A percentile compares a stretch with the other conserved stretches of the same genome.
Evolutionary conservation across 176 grass and related monocot genomes (phyloP).

Genomic region (Alopecurus myosuroides): DNA sequence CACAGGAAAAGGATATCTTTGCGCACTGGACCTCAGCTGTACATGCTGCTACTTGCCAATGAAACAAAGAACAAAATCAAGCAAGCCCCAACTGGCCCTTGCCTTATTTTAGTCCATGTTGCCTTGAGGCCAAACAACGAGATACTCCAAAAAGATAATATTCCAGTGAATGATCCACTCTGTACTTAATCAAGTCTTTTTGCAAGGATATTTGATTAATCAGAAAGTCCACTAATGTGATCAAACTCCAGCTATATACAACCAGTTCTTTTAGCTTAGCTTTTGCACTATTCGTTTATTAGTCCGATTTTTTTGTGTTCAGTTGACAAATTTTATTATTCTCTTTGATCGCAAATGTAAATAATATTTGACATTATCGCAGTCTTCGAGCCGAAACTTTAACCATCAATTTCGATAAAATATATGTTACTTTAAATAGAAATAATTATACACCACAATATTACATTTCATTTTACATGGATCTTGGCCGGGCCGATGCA

Average conservation of each 20-base stretch:
- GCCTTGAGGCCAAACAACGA: constrained; percentile 13
- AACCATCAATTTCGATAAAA: neutral
- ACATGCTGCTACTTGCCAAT: constrained; percentile 15
- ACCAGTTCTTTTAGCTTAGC: neutral
- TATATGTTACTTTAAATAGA: neutral
- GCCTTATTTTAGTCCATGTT: constrained; percentile 4
- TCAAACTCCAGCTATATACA: neutral
- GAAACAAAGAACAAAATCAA: neutral
- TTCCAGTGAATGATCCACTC: neutral
- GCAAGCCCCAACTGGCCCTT: neutral
- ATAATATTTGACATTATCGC: neutral
- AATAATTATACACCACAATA: neutral
- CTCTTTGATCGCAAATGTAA: neutral
- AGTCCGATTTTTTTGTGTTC: too few species aligned
- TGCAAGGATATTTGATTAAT: neutral
- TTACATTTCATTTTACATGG: neutral
- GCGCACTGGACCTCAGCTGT: constrained; percentile 29
- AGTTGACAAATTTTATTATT: too few species aligned
- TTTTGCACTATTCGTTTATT: neutral
- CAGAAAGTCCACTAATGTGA: neutral
- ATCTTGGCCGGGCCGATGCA: neutral
- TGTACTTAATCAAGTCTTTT: neutral
- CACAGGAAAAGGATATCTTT: constrained; percentile 22
- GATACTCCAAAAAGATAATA: constrained; percentile 20
- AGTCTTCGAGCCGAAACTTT: neutral